Conservation (phyloP, 2,329 filamentous ascomycete genomes). For the Colletotrichum viniferum region DNA sequence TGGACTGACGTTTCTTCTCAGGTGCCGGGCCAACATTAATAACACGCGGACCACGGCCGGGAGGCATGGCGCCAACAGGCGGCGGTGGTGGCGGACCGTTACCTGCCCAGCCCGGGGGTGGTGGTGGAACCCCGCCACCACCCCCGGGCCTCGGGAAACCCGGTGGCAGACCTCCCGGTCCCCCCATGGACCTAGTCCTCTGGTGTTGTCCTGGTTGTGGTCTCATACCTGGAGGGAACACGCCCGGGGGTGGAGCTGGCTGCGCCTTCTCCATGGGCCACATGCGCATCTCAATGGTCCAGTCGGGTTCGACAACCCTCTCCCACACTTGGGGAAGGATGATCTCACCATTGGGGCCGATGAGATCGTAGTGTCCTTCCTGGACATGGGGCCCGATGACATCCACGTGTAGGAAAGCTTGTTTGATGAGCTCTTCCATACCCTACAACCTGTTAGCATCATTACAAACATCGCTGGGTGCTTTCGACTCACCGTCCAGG, state of each 20-base stretch:
- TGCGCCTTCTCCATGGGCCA: slow-evolving; percentile 52
- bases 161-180: background rate
- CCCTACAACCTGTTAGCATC: slow-evolving; percentile 56
- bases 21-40: slow-evolving; percentile 26
- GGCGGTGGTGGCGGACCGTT: background rate
- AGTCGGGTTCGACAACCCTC: slow-evolving; percentile 79
- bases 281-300: slow-evolving; percentile 72
- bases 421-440: slow-evolving; percentile 86
- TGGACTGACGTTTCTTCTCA: slow-evolving; percentile 31
- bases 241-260: background rate
- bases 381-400: slow-evolving; percentile 77
- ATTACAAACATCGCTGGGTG: background rate
- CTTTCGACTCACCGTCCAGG: slow-evolving; percentile 71
- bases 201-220: background rate
- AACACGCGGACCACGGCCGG: background rate
- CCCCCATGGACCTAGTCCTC: background rate
- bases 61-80: background rate
- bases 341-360: slow-evolving; percentile 80
- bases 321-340: slow-evolving; percentile 85
- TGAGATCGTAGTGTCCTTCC: slow-evolving; percentile 79
- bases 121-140: slow-evolving; percentile 3
- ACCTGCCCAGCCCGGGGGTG: background rate
- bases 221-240: background rate
- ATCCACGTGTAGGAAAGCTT: slow-evolving; percentile 82
- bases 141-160: background rate